phyloP scores from a whole-genome alignment of 2,329 filamentous ascomycete species.

The Epichloe amarillans region DNA sequence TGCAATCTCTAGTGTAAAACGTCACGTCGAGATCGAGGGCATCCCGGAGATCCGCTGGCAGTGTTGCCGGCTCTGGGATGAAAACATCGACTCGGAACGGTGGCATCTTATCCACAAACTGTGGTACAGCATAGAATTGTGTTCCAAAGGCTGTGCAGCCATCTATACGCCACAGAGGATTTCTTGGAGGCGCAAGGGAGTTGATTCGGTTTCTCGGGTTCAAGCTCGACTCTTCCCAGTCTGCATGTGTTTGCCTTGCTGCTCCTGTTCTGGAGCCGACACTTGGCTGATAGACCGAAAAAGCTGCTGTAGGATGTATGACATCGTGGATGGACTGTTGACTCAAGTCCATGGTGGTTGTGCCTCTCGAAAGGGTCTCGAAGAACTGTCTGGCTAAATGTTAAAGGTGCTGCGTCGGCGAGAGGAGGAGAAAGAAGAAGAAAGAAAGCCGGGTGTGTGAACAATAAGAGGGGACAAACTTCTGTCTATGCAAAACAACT shows the following conservation, averaged over 20 bases:
- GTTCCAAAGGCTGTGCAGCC: slow-evolving; percentile 43
- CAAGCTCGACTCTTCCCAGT: slow-evolving; percentile 36
- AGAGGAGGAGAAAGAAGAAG: background rate
- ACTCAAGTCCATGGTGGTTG: slow-evolving; percentile 37
- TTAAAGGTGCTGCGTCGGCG: background rate
- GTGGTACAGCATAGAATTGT: slow-evolving; percentile 42
- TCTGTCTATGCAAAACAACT: background rate
- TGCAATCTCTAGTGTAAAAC: slow-evolving; percentile 41
- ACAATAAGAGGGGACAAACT: background rate
- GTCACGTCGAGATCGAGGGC: slow-evolving; percentile 34
- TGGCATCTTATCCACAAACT: slow-evolving; percentile 31
- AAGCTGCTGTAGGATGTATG: slow-evolving; percentile 45
- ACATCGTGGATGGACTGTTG: slow-evolving; percentile 39
- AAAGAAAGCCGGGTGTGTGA: background rate
- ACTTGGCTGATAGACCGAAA: slow-evolving; percentile 12
- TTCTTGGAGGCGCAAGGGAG: slow-evolving; percentile 31
- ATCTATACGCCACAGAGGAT: slow-evolving; percentile 44
- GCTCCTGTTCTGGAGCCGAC: background rate
- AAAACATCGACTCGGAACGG: slow-evolving; percentile 47
- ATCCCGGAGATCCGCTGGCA: slow-evolving; percentile 26
- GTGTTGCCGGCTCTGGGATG: slow-evolving; percentile 35
- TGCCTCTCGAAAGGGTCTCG: background rate
- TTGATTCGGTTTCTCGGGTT: slow-evolving; percentile 50
- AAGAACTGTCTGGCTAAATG: background rate
- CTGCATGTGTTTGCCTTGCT: background rate